Evolutionary conservation across 2,329 filamentous ascomycete genomes (phyloP).

Genomic region (Chrysoporthe cubensis): DNA sequence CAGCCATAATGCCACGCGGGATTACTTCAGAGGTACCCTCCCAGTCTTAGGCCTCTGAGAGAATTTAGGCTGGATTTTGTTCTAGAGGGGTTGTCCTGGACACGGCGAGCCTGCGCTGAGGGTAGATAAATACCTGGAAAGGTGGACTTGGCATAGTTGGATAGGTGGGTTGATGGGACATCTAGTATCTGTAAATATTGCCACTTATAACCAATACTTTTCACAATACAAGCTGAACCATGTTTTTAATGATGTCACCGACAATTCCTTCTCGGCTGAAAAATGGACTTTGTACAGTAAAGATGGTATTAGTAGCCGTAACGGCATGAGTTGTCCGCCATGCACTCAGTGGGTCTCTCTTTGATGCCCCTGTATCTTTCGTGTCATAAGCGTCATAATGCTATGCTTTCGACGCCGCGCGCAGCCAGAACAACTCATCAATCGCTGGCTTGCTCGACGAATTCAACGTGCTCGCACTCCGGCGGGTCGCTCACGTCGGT

Average conservation of each 20-base stretch:
- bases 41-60: too few species aligned
- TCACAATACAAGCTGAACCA: background rate
- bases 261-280: background rate
- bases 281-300: background rate
- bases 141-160: background rate
- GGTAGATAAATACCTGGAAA: background rate
- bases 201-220: background rate
- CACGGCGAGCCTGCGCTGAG: background rate
- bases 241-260: background rate
- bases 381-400: background rate
- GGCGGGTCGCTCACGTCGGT: constrained; percentile 4
- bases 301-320: background rate
- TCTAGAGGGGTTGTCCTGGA: background rate
- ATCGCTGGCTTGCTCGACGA: background rate
- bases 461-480: background rate
- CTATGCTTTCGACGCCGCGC: background rate
- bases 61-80: background rate
- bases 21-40: too few species aligned
- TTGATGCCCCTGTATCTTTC: background rate
- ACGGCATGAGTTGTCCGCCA: background rate
- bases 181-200: background rate
- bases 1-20: too few species aligned
- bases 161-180: background rate
- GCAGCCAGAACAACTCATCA: background rate
- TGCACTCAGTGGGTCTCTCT: background rate